phyloP scores from a whole-genome alignment of 768 basidiomycete genomes.

The Macrolepiota fuliginosa region DNA sequence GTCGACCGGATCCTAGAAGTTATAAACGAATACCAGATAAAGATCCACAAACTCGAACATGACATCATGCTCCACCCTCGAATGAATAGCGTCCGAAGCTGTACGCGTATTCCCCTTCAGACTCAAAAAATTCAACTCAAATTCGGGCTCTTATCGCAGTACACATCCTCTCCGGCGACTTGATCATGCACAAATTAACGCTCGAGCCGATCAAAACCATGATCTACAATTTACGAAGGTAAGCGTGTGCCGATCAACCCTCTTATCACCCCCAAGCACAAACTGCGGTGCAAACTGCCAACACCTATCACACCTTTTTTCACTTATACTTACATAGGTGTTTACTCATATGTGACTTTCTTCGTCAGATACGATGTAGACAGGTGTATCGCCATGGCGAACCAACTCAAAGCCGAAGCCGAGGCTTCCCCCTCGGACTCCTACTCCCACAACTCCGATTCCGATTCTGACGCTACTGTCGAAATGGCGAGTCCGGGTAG shows the following conservation, averaged over 20 bases:
- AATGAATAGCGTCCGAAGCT: conserved; percentile 54
- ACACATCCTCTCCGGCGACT: conserved; percentile 71
- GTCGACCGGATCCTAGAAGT: conserved; percentile 66
- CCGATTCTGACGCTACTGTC: background rate
- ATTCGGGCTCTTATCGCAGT: conserved; percentile 34
- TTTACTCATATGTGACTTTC: background rate
- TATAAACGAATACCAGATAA: conserved; percentile 64
- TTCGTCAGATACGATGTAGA: conserved; percentile 51
- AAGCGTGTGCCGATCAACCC: background rate
- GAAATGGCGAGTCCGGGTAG: background rate
- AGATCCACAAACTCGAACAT: conserved; percentile 56
- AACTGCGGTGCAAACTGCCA: background rate
- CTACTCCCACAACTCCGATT: background rate
- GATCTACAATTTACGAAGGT: conserved; percentile 56
- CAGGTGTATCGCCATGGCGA: conserved; percentile 24
- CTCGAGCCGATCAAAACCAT: conserved; percentile 67
- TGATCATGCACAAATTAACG: conserved; percentile 69
- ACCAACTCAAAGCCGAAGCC: conserved; percentile 15
- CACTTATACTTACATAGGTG: background rate
- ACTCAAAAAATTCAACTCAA: background rate
- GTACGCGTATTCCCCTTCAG: conserved; percentile 33
- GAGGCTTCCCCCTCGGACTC: background rate
- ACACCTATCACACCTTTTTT: background rate
- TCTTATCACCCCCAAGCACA: background rate
- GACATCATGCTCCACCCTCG: conserved; percentile 55